Evolutionary conservation across 75 land plant genomes (phyloP).

Genomic region (Ceratopteris richardii): DNA sequence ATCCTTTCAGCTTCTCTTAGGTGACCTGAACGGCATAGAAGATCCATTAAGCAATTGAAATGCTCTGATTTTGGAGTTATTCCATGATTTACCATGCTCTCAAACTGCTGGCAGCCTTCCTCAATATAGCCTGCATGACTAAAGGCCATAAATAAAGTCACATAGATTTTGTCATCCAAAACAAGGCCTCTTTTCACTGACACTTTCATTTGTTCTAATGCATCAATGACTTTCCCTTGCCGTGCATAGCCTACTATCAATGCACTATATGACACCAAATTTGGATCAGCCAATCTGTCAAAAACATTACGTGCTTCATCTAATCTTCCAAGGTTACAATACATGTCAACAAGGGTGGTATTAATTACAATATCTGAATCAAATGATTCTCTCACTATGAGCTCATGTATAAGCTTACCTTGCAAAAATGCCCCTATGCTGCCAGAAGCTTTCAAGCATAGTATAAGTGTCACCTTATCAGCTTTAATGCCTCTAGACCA

Average conservation of each 20-base stretch:
- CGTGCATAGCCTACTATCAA: constrained; percentile 15
- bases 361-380: constrained; percentile 19
- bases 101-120: constrained; percentile 43
- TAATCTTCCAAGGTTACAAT: constrained; percentile 60
- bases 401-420: constrained; percentile 33
- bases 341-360: constrained; percentile 49
- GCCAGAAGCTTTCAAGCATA: constrained; percentile 13
- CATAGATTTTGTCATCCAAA: constrained; percentile 50
- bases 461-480: constrained; percentile 46
- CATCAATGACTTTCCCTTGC: constrained; percentile 3
- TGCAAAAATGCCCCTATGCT: not conserved
- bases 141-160: constrained; percentile 47
- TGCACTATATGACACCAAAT: constrained; percentile 19
- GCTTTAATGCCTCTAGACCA: constrained; percentile 9
- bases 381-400: constrained; percentile 9
- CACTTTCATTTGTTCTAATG: not conserved
- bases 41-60: constrained; percentile 56
- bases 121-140: constrained; percentile 49
- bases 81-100: constrained; percentile 33
- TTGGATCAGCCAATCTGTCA: constrained; percentile 26
- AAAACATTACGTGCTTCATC: constrained; percentile 38
- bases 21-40: constrained; percentile 60
- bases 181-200: not conserved
- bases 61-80: constrained; percentile 44
- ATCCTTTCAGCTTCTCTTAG: constrained; percentile 42